phyloP scores from a whole-genome alignment of 2,329 filamentous ascomycete species.

The Ceratocystis alfenasii region DNA sequence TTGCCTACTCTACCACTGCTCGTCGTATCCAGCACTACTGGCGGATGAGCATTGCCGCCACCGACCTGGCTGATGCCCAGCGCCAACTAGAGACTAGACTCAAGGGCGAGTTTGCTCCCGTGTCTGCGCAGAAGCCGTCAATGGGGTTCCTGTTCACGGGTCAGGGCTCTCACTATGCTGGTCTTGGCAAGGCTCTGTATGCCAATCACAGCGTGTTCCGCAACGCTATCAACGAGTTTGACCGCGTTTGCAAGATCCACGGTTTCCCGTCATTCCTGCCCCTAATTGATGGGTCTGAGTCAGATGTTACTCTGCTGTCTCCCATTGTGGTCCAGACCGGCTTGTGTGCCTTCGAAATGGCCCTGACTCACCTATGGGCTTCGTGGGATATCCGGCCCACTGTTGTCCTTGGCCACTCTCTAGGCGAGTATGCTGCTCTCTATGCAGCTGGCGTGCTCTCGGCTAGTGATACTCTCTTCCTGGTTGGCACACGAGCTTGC shows the following conservation, averaged over 20 bases:
- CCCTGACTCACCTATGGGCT: constrained; percentile 43
- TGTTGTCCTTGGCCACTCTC: constrained; percentile 48
- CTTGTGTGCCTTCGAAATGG: constrained; percentile 45
- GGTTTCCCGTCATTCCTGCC: constrained; percentile 45
- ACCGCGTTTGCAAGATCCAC: constrained; percentile 39
- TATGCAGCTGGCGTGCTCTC: constrained; percentile 59
- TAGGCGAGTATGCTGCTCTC: constrained; percentile 64
- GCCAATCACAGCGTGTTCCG: constrained; percentile 38
- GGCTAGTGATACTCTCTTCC: constrained; percentile 56
- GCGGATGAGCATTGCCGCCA: constrained; percentile 39
- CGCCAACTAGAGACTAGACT: constrained; percentile 42
- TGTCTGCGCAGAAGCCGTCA: constrained; percentile 33
- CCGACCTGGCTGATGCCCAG: constrained; percentile 34
- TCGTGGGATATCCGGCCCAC: constrained; percentile 45
- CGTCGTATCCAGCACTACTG: constrained; percentile 49
- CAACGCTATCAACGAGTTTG: constrained; percentile 44
- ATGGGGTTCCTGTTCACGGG: constrained; percentile 45
- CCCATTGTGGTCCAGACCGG: constrained; percentile 44
- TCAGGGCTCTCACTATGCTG: constrained; percentile 44
- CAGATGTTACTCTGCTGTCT: constrained; percentile 35
- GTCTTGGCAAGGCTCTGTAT: constrained; percentile 41
- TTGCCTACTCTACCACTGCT: constrained; percentile 59
- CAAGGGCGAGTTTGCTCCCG: constrained; percentile 41
- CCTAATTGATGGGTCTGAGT: constrained; percentile 35
- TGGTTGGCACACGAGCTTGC: constrained; percentile 56